Evolutionary conservation across 176 grass and related monocot species (phyloP).

Genomic region (Rhynchospora breviuscula): DNA sequence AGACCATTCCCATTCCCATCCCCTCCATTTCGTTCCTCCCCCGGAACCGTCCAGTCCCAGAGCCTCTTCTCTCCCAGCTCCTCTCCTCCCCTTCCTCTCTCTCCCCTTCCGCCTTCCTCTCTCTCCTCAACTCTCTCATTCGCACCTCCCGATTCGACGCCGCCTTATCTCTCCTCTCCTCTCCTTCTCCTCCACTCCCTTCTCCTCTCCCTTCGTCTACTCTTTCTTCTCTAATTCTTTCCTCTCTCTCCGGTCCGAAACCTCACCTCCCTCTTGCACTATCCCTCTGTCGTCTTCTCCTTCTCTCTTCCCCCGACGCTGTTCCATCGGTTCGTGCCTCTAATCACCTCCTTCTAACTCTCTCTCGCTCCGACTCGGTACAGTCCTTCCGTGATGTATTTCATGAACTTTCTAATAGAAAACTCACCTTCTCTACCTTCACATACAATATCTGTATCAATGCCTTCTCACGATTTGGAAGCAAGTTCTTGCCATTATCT

Average conservation of each 20-base stretch:
- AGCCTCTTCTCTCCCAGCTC: constrained; percentile 48
- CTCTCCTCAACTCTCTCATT: constrained; percentile 73
- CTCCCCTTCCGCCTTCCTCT: constrained; percentile 43
- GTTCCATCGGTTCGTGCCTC: constrained; percentile 37
- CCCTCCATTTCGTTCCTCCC: constrained; percentile 42
- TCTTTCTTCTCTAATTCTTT: constrained; percentile 51
- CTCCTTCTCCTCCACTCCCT: constrained; percentile 31
- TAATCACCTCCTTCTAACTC: constrained; percentile 44
- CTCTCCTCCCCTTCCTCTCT: constrained; percentile 58
- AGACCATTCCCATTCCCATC: constrained; percentile 31
- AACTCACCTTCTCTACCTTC: constrained; percentile 46
- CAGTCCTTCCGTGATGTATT: constrained; percentile 67
- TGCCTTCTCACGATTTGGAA: constrained; percentile 61
- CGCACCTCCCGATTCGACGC: constrained; percentile 47
- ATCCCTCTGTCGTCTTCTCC: constrained; percentile 37
- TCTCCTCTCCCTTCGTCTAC: constrained; percentile 47
- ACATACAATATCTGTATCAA: constrained; percentile 85
- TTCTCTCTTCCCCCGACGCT: constrained; percentile 39
- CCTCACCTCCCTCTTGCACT: constrained; percentile 26
- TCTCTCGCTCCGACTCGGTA: constrained; percentile 37
- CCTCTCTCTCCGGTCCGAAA: constrained; percentile 13
- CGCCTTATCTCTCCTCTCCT: constrained; percentile 28
- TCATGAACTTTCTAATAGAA: constrained; percentile 57
- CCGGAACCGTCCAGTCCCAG: constrained; percentile 30
- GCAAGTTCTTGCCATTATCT: constrained; percentile 36